Conservation (phyloP, 495 filamentous ascomycete species). For the Neurospora terricola region DNA sequence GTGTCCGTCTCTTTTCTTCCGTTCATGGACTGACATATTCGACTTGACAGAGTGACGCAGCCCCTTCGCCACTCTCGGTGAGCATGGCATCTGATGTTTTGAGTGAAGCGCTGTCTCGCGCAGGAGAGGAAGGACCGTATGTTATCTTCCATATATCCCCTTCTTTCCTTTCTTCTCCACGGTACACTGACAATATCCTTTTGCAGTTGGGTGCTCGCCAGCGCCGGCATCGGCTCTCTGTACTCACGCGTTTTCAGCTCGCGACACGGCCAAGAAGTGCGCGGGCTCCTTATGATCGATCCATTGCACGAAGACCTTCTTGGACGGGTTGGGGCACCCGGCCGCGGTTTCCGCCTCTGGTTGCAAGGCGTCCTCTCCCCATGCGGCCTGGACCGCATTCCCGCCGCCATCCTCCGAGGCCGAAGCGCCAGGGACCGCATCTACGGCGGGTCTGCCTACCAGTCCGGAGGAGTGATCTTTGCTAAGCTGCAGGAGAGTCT, state of each 20-base stretch:
- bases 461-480: slow-evolving; percentile 72
- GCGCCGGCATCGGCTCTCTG: slow-evolving; percentile 70
- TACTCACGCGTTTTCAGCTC: slow-evolving; percentile 85
- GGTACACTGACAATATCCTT: background rate
- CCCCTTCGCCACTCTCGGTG: slow-evolving; percentile 83
- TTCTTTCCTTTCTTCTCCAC: background rate
- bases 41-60: slow-evolving; percentile 57
- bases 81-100: slow-evolving; percentile 82
- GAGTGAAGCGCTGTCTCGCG: slow-evolving; percentile 69
- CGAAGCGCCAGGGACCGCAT: slow-evolving; percentile 75
- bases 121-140: slow-evolving; percentile 68
- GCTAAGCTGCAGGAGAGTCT: slow-evolving; percentile 88
- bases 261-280: slow-evolving; percentile 59
- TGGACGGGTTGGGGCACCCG: slow-evolving; percentile 48
- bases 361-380: slow-evolving; percentile 74
- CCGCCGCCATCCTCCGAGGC: slow-evolving; percentile 68
- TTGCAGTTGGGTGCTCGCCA: slow-evolving; percentile 46
- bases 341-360: slow-evolving; percentile 78
- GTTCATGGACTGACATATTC: background rate
- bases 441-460: slow-evolving; percentile 65
- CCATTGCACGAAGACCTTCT: slow-evolving; percentile 80
- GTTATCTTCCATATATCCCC: background rate
- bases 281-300: slow-evolving; percentile 78
- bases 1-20: background rate
- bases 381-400: slow-evolving; percentile 68